Percentiles rank a stretch among this genome's conserved stretches.
phyloP scores from a whole-genome alignment of 805 yeast species.

The Vanderwaltozyma verrucispora region DNA sequence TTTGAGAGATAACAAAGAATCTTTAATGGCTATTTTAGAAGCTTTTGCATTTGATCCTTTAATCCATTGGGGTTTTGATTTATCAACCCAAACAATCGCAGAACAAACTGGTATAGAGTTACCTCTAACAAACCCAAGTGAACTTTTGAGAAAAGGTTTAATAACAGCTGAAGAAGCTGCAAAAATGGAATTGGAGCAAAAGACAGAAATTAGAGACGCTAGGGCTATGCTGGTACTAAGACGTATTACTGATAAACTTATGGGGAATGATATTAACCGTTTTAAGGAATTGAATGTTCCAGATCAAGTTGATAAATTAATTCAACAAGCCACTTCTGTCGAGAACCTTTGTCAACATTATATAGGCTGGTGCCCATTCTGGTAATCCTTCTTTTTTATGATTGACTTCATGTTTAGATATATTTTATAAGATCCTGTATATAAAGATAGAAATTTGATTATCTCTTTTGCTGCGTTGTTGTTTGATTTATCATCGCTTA shows the following conservation, averaged over 20 bases:
- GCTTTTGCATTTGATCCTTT: slow-evolving; percentile 98
- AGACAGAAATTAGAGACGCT: slow-evolving; percentile 67
- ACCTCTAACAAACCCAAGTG: slow-evolving; percentile 60
- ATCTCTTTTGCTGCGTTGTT: no score
- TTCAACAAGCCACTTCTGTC: slow-evolving; percentile 92
- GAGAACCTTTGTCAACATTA: slow-evolving; percentile 95
- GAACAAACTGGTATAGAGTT: slow-evolving; percentile 64
- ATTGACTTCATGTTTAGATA: no score
- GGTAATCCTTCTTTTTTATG: no score
- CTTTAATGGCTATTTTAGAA: slow-evolving; percentile 93
- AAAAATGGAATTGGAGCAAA: slow-evolving; percentile 56
- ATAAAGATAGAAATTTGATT: no score
- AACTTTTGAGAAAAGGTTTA: slow-evolving; percentile 58
- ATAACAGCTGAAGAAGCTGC: slow-evolving; percentile 71
- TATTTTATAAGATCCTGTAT: no score
- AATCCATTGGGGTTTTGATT: slow-evolving; percentile 97
- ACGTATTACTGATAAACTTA: slow-evolving; percentile 83
- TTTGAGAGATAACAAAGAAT: slow-evolving; percentile 85
- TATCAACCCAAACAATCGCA: slow-evolving; percentile 70
- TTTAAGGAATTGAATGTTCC: slow-evolving; percentile 65
- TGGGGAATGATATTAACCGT: slow-evolving; percentile 85
- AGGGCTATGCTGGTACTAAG: slow-evolving; percentile 84
- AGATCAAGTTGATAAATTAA: slow-evolving; percentile 84
- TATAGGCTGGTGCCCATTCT: slow-evolving; percentile 98
- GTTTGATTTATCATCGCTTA: no score